Percentiles rank a stretch among this genome's conserved stretches.
Conservation (phyloP, 345 rosid genomes). For the Combretum micranthum region DNA sequence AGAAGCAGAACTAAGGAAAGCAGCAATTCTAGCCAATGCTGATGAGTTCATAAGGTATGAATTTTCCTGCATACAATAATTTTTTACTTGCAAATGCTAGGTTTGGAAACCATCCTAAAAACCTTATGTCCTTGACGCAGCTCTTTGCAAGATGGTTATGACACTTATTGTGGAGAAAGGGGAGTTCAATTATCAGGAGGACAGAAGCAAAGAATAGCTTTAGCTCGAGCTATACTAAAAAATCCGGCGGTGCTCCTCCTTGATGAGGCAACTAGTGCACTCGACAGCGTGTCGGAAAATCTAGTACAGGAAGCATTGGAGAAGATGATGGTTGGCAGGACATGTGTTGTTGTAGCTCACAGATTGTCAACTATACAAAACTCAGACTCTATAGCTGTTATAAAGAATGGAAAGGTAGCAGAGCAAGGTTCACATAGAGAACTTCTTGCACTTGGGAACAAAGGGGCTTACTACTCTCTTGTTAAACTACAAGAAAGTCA, state of each 20-base stretch:
- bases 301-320: slow-evolving; percentile 35
- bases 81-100: background rate
- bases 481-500: slow-evolving; percentile 19
- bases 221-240: slow-evolving; percentile 36
- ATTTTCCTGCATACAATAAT: too few relatives aligned
- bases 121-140: slow-evolving; percentile 7
- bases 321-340: slow-evolving; percentile 36
- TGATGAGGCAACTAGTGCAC: slow-evolving; percentile 39
- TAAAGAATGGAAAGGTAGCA: slow-evolving; percentile 33
- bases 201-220: slow-evolving; percentile 38
- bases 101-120: background rate
- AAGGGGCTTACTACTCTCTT: slow-evolving; percentile 31
- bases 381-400: slow-evolving; percentile 27
- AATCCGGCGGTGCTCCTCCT: slow-evolving; percentile 25
- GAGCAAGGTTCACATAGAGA: slow-evolving; percentile 32
- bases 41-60: slow-evolving; percentile 34
- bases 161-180: slow-evolving; percentile 31
- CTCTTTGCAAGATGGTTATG: slow-evolving; percentile 25
- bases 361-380: slow-evolving; percentile 30
- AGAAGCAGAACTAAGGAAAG: slow-evolving; percentile 27
- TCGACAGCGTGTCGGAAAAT: slow-evolving; percentile 28
- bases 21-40: slow-evolving; percentile 29
- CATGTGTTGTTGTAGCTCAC: slow-evolving; percentile 37
- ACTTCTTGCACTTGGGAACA: slow-evolving; percentile 15
- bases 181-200: slow-evolving; percentile 43